Evolutionary conservation across 768 basidiomycete genomes (phyloP), one percentile per base, ranked within the genome.

Genomic region (Crepidotus variabilis): DNA sequence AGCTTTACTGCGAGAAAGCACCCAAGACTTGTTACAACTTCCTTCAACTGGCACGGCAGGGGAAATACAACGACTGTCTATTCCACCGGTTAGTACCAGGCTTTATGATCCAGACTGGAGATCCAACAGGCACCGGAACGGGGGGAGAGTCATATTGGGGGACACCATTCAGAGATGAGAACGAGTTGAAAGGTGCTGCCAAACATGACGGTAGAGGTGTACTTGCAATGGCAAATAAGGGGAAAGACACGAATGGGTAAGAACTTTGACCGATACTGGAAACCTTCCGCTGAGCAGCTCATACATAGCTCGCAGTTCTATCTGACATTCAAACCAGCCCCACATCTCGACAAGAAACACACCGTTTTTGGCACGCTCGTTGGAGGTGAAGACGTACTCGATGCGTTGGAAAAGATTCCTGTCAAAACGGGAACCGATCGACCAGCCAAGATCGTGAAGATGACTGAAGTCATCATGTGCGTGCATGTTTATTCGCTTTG

Each of bases 1-100:
- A 94, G 68, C 73, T 95, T 6, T 94, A 83, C 63, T 94, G 92
- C 65, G 94, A 95, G 71, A 93, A 93, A 76, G 97, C 96, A 9
- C 97, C 97, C 0, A 95, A 97, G 73, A 98, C 97, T 1, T 98
- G 95, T 63, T 99, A 99, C 71, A 99, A 99, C 69, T 99, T 98
- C 71, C 73, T 99, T 24, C 92, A 92, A 87, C 82, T 99, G 7
- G 95, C 97, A 0, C 83, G 86, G 58, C 78, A 86, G 21, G 93
- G 94, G 8, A 94, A 95, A 65, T 99, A 98, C 65, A 86, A 98
- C 61, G 76, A 92, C 61, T 87, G 86, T 56, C 71, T 93, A 21
- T 99, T 98, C 70, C 96, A 99, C 68, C 84, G 96, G 18, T 75
- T 96, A 23, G 91, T 98, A 11, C 95, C 94, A 4, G 93, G 90